Evolutionary conservation across 2,329 filamentous ascomycete genomes (phyloP).

Genomic region (Cladobotryum protrusum): DNA sequence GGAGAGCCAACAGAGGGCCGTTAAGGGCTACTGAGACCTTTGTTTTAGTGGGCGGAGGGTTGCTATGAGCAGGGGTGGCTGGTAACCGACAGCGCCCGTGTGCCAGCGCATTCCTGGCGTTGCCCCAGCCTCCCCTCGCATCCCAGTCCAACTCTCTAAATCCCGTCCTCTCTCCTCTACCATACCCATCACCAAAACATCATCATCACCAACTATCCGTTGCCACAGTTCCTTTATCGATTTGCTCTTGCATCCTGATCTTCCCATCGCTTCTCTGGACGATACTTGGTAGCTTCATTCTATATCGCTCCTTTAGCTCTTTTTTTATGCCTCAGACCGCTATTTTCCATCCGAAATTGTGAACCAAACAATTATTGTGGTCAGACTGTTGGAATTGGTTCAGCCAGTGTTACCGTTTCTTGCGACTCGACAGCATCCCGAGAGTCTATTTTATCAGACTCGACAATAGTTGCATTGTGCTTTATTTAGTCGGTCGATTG

Average conservation of each 20-base stretch:
- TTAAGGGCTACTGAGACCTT: not conserved
- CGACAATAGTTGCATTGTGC: too few species aligned
- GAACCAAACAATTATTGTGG: not conserved
- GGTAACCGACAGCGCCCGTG: slow-evolving; percentile 10
- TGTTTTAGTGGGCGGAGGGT: slow-evolving; percentile 3
- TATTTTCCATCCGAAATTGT: not conserved
- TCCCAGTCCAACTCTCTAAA: slow-evolving; percentile 16
- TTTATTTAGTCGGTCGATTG: too few species aligned
- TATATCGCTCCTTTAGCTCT: slow-evolving; percentile 3
- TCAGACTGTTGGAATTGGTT: not conserved
- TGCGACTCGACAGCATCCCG: slow-evolving; percentile 7
- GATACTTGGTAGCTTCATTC: slow-evolving; percentile 1
- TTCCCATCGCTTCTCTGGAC: not conserved
- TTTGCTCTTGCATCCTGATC: slow-evolving; percentile 6
- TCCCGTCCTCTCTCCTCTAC: slow-evolving; percentile 14
- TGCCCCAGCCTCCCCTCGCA: slow-evolving; percentile 18
- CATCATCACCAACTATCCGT: slow-evolving; percentile 11
- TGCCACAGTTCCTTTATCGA: slow-evolving; percentile 5
- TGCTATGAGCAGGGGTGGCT: slow-evolving; percentile 14
- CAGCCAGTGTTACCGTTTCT: slow-evolving; percentile 15
- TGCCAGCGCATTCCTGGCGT: slow-evolving; percentile 12
- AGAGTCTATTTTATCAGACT: not conserved
- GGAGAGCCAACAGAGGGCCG: too few species aligned
- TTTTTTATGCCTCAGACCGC: slow-evolving; percentile 12
- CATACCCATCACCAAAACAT: slow-evolving; percentile 12